These are phyloP conservation scores for Nitzschia palea DNA, from an alignment of 108 stramenopile species.

Conservation along the genomic window DNA sequence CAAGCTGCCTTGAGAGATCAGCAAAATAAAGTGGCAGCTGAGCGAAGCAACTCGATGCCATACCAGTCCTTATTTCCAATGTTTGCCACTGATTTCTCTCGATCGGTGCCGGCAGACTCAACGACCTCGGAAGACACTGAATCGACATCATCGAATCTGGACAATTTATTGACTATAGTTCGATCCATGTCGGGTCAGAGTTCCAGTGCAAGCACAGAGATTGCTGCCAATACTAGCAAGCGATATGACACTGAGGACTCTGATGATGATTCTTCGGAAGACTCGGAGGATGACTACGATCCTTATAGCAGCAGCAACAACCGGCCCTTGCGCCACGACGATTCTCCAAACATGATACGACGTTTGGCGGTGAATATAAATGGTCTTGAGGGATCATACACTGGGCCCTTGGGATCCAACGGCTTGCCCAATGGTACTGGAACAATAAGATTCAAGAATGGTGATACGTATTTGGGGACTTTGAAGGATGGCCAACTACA, in stretches of 20 bases:
- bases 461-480: conserved; percentile 29
- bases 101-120: no score
- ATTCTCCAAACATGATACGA: neutral
- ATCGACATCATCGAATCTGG: neutral
- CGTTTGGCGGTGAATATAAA: neutral
- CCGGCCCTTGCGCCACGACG: no score
- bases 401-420: conserved; percentile 13
- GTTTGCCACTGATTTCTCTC: no score
- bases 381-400: conserved; percentile 18
- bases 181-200: neutral
- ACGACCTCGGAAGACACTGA: no score
- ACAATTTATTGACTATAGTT: neutral
- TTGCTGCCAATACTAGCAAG: neutral
- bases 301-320: no score
- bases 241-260: neutral
- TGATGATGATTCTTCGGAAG: neutral
- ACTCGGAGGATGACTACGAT: neutral
- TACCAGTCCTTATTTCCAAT: no score
- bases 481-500: conserved; percentile 23
- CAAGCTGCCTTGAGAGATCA: neutral
- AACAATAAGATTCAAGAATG: conserved; percentile 28
- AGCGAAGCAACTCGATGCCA: no score
- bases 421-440: conserved; percentile 25
- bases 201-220: neutral
- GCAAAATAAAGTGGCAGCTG: no score